These are phyloP conservation scores for Globisporangium viniferum DNA, from an alignment of 352 stramenopile species.

Conservation along the genomic window DNA sequence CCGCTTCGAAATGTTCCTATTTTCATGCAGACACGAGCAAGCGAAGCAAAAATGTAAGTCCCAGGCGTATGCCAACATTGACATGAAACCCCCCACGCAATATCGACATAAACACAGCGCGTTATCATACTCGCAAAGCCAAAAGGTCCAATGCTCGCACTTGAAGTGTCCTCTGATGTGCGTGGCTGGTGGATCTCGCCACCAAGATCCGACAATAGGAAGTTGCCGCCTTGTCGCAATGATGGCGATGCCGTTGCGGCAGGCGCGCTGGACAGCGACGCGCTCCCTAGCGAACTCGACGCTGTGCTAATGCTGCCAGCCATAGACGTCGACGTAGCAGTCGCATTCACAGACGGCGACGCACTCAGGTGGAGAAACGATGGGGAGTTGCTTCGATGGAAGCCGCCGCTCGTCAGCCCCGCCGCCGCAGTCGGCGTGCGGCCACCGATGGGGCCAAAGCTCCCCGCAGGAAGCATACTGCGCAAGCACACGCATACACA, in stretches of 20 bases:
- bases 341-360: not conserved
- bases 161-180: constrained; percentile 8
- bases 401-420: constrained; percentile 1
- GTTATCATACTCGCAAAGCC: constrained; percentile 26
- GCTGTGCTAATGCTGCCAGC: constrained; percentile 6
- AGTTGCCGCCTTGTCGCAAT: constrained; percentile 21
- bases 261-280: not conserved
- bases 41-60: not conserved
- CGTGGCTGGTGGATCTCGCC: constrained; percentile 49
- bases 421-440: constrained; percentile 17
- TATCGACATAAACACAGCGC: not conserved
- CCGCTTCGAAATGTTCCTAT: constrained; percentile 15
- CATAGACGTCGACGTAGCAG: not conserved
- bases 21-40: not conserved
- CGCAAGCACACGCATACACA: not conserved
- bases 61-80: not conserved
- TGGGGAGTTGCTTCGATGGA: constrained; percentile 17
- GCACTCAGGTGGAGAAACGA: constrained; percentile 13
- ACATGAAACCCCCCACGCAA: not conserved
- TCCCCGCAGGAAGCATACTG: constrained; percentile 20
- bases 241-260: constrained; percentile 10
- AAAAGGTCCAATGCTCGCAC: constrained; percentile 26
- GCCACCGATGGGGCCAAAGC: constrained; percentile 48
- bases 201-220: constrained; percentile 52
- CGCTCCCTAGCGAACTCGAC: not conserved